phyloP scores from a whole-genome alignment of 768 basidiomycete species.

The Trametopsis cervina region DNA sequence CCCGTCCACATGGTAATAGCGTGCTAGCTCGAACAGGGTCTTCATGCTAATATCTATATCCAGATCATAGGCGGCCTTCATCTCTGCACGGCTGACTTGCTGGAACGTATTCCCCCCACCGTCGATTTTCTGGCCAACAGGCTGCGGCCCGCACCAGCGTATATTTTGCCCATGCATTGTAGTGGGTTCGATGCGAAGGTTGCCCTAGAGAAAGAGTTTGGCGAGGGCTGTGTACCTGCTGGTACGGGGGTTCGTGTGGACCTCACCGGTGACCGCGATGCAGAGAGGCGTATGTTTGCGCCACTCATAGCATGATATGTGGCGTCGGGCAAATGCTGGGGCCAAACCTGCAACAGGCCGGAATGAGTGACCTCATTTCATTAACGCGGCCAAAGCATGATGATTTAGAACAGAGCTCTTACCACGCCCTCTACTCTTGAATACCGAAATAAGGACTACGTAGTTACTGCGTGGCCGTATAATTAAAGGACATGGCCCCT shows the following conservation, averaged over 20 bases:
- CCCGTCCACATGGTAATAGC: constrained; percentile 72
- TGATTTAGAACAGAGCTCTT: neutral
- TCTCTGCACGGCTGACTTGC: constrained; percentile 65
- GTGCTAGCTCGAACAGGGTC: too few species aligned
- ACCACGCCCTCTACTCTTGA: neutral
- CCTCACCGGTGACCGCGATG: constrained; percentile 39
- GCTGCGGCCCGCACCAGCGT: constrained; percentile 57
- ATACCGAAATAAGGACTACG: neutral
- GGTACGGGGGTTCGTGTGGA: constrained; percentile 67
- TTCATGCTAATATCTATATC: too few species aligned
- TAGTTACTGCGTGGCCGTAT: neutral
- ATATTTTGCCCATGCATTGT: constrained; percentile 81
- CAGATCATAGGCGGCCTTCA: constrained; percentile 80
- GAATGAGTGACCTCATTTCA: too few species aligned
- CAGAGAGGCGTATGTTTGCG: constrained; percentile 27
- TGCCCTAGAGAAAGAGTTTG: constrained; percentile 60
- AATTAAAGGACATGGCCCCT: neutral
- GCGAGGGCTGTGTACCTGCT: constrained; percentile 71
- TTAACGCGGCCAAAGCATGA: neutral
- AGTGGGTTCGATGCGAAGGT: constrained; percentile 74
- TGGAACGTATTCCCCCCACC: constrained; percentile 57
- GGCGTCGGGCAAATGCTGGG: neutral
- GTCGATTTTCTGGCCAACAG: constrained; percentile 61
- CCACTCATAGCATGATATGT: constrained; percentile 12
- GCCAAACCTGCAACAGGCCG: too few species aligned